Evolutionary conservation across 2,329 filamentous ascomycete species (phyloP).

Genomic region (Cladosporium halotolerans): DNA sequence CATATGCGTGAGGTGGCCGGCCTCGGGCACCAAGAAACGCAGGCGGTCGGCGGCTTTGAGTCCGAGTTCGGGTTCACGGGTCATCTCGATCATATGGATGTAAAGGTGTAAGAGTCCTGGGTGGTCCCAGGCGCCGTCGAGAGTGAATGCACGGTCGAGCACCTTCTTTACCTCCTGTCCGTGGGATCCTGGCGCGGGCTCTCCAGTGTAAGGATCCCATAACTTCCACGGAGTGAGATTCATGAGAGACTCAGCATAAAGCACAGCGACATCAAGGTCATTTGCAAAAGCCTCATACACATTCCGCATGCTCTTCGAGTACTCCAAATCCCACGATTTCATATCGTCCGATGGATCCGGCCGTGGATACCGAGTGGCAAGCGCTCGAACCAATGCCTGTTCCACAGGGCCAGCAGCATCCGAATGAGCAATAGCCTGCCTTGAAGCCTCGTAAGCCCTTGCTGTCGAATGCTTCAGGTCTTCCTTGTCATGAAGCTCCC

Average conservation of each 20-base stretch:
- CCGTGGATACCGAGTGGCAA: slow-evolving; percentile 35
- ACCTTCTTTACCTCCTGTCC: slow-evolving; percentile 54
- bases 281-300: slow-evolving; percentile 49
- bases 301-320: slow-evolving; percentile 55
- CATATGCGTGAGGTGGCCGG: slow-evolving; percentile 70
- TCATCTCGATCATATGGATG: slow-evolving; percentile 76
- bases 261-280: slow-evolving; percentile 57
- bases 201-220: slow-evolving; percentile 55
- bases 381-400: slow-evolving; percentile 55
- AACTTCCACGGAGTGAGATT: slow-evolving; percentile 60
- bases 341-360: background rate
- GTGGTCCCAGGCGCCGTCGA: slow-evolving; percentile 48
- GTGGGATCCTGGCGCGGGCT: slow-evolving; percentile 49
- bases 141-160: slow-evolving; percentile 53
- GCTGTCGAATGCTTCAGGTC: slow-evolving; percentile 43
- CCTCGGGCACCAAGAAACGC: slow-evolving; percentile 60
- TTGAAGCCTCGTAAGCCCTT: slow-evolving; percentile 42
- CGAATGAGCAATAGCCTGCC: slow-evolving; percentile 33
- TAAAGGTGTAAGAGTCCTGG: slow-evolving; percentile 69
- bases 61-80: slow-evolving; percentile 56
- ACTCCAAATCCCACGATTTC: slow-evolving; percentile 49
- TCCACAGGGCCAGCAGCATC: slow-evolving; percentile 46
- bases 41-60: slow-evolving; percentile 56
- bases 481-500: slow-evolving; percentile 60
- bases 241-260: slow-evolving; percentile 62